Conservation (phyloP, 2,329 filamentous ascomycete species). For the Exophiala alcalophila region DNA sequence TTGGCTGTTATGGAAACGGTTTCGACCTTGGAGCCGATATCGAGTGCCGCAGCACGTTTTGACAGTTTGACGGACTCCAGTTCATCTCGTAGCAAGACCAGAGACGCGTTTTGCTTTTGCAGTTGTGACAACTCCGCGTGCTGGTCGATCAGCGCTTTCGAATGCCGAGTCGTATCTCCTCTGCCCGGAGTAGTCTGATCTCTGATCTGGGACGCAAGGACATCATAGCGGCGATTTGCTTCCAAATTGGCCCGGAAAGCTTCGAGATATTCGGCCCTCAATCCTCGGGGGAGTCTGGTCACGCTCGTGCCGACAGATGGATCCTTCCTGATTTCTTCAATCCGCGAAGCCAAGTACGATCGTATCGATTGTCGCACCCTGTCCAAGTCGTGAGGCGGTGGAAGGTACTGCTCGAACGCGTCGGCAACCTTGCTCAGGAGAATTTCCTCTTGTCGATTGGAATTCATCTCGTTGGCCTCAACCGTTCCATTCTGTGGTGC, state of each 20-base stretch:
- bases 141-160: constrained; percentile 6
- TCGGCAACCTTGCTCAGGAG: not conserved
- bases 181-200: too few species aligned
- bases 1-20: not conserved
- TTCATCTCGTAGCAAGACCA: constrained; percentile 14
- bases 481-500: too few species aligned
- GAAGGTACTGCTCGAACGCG: constrained; percentile 2
- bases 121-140: constrained; percentile 14
- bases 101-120: constrained; percentile 9
- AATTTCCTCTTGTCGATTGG: too few species aligned
- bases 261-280: constrained; percentile 22
- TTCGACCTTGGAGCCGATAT: not conserved
- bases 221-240: constrained; percentile 9
- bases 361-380: not conserved
- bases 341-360: not conserved
- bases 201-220: too few species aligned
- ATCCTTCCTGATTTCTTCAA: not conserved
- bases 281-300: too few species aligned
- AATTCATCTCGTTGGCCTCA: too few species aligned
- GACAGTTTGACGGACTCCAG: constrained; percentile 6
- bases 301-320: not conserved
- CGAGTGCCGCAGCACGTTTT: not conserved
- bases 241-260: constrained; percentile 15
- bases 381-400: not conserved
- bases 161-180: too few species aligned